Evolutionary conservation across 2,329 filamentous ascomycete species (phyloP).

Genomic region (Fusarium miscanthi): DNA sequence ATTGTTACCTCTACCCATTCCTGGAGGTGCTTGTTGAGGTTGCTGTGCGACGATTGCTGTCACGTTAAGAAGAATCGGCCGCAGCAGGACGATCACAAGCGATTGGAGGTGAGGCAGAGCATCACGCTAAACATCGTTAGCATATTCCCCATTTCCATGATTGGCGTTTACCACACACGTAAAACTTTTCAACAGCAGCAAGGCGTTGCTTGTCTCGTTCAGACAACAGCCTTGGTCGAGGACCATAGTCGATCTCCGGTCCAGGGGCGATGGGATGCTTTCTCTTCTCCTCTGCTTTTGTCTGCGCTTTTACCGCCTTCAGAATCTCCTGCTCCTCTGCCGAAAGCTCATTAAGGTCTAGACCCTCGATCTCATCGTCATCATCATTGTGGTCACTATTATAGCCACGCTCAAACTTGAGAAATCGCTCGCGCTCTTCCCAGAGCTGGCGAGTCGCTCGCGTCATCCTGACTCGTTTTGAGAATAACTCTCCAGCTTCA

Average conservation of each 20-base stretch:
- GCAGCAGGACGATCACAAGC: conserved; percentile 90
- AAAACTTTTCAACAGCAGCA: conserved; percentile 82
- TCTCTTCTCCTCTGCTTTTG: conserved; percentile 43
- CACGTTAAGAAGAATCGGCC: conserved; percentile 87
- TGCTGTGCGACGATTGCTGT: conserved; percentile 81
- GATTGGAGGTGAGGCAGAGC: conserved; percentile 90
- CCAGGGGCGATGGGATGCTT: conserved; percentile 33
- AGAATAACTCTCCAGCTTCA: conserved; percentile 93
- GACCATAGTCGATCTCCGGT: conserved; percentile 57
- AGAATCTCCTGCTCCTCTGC: conserved; percentile 54
- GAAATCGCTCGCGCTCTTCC: conserved; percentile 91
- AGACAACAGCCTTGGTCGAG: conserved; percentile 59
- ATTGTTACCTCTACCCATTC: conserved; percentile 54
- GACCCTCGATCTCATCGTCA: conserved; percentile 59
- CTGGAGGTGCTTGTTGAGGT: conserved; percentile 58
- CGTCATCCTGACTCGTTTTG: conserved; percentile 89
- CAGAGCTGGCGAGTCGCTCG: conserved; percentile 92
- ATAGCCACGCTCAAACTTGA: conserved; percentile 94
- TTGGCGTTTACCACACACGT: conserved; percentile 68
- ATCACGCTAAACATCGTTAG: conserved; percentile 64
- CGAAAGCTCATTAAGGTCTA: conserved; percentile 59
- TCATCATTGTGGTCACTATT: conserved; percentile 61
- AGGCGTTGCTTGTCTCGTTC: conserved; percentile 73
- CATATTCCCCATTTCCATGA: not conserved
- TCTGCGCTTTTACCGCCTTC: conserved; percentile 55